Percentiles rank a stretch among this genome's conserved stretches.
Conservation (phyloP, 2,329 filamentous ascomycete species). For the Pseudogymnoascus sp. region DNA sequence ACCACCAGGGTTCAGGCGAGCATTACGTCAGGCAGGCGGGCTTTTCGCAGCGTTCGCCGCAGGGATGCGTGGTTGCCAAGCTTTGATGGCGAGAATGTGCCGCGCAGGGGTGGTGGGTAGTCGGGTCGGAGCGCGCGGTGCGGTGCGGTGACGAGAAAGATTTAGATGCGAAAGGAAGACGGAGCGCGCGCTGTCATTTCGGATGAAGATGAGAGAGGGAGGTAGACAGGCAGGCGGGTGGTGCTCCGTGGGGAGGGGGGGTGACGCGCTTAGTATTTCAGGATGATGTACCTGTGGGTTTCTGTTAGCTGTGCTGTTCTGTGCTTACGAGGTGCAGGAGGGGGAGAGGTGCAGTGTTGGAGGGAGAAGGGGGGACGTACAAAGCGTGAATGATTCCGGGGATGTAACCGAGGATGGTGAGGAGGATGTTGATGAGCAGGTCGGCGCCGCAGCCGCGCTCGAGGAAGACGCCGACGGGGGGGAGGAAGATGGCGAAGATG, state of each 20-base stretch:
- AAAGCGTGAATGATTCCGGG: slow-evolving; percentile 87
- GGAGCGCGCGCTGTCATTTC: slow-evolving; percentile 1
- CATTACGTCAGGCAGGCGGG: neutral
- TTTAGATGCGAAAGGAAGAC: neutral
- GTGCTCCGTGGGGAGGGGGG: neutral
- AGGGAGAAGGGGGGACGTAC: slow-evolving; percentile 41
- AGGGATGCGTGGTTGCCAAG: neutral
- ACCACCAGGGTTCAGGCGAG: neutral
- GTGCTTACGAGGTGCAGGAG: neutral
- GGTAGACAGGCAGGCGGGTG: neutral
- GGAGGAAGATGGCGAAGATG: slow-evolving; percentile 83
- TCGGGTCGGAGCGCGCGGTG: neutral
- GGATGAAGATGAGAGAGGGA: neutral
- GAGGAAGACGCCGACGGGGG: slow-evolving; percentile 87
- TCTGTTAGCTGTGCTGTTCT: slow-evolving; percentile 18
- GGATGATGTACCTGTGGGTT: slow-evolving; percentile 64
- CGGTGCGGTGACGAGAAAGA: neutral
- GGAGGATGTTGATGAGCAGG: slow-evolving; percentile 84
- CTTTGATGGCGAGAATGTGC: neutral
- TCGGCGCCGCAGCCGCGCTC: slow-evolving; percentile 85
- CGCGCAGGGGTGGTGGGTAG: slow-evolving; percentile 1
- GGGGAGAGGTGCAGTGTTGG: too few relatives aligned
- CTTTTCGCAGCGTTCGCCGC: neutral
- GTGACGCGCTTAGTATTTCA: slow-evolving; percentile 62
- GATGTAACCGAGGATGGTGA: slow-evolving; percentile 71